Evolutionary conservation across 495 filamentous ascomycete species (phyloP), one percentile per base, ranked within the genome.

Genomic region (Penicillium antarcticum): DNA sequence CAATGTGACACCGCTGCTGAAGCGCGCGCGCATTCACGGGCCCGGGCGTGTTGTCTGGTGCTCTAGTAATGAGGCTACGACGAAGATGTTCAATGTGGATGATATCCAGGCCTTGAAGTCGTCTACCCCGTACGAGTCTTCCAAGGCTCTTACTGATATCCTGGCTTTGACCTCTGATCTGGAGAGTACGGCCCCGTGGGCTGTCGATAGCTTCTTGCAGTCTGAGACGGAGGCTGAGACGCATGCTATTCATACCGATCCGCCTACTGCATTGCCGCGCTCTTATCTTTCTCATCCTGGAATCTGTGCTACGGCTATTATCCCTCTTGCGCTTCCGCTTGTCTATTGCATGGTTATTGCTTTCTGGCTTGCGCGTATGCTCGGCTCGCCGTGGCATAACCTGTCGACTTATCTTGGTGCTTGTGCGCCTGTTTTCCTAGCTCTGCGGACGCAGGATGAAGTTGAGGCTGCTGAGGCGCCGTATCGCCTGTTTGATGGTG

Each of bases 301-400:
- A 51, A 78, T 97, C 54, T 91, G 89, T 57, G 83, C 79, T 24
- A 95, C 94, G 0, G 74, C 79, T 5, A 88, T 98, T 56, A 69
- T 96, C 41, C 85, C 87, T 1, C 77, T 97, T 34, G 70, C 77
- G 49, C 67, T 75, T 19, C 69, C 90, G 55, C 73, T 94, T 48
- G 72, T 78, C 26, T 87, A 80, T 66, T 73, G 74, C 54, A 86
- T 85, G 79, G 71, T 84, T 39, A 46, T 75, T 13, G 68, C 83
- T 3, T 85, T 95, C 60, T 91, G 85, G 66, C 43, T 88, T 34
- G 84, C 84, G 11, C 86, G 94, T 55, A 85, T 82, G 74, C 69
- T 94, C 16, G 90, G 91, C 18, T 92, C 88, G 2, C 89, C 90
- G 23, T 97, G 91, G 91, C 88, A 97, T 69, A 77, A 81, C 1